These are phyloP conservation scores for Oehlia diaphana DNA, from an alignment of 192 early-diverging fungal species.

Conservation along the genomic window DNA sequence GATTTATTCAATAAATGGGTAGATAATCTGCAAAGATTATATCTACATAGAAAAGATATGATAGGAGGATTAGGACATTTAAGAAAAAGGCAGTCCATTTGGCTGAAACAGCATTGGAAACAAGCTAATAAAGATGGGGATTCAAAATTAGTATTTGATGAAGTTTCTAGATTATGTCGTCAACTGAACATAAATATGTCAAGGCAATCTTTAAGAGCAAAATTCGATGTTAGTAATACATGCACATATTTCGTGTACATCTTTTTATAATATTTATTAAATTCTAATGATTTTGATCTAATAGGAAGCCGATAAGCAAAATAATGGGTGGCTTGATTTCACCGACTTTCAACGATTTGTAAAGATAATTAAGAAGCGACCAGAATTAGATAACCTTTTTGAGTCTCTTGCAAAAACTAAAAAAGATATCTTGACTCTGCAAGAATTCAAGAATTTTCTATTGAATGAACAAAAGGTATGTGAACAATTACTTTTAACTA, in stretches of 20 bases:
- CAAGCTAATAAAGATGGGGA: slow-evolving; percentile 47
- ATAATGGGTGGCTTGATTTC: slow-evolving; percentile 51
- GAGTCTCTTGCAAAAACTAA: slow-evolving; percentile 37
- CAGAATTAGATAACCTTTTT: slow-evolving; percentile 62
- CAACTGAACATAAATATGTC: slow-evolving; percentile 69
- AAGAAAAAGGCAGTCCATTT: slow-evolving; percentile 38
- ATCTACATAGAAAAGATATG: slow-evolving; percentile 40
- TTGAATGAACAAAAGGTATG: slow-evolving; percentile 57
- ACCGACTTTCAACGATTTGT: slow-evolving; percentile 63
- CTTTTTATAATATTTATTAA: background rate
- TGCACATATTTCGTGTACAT: background rate
- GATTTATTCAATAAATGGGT: slow-evolving; percentile 43
- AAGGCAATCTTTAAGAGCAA: slow-evolving; percentile 57
- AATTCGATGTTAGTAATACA: slow-evolving; percentile 45
- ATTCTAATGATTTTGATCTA: background rate
- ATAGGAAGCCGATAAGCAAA: slow-evolving; percentile 53
- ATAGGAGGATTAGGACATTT: slow-evolving; percentile 41
- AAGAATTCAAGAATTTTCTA: slow-evolving; percentile 61
- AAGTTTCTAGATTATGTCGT: slow-evolving; percentile 41
- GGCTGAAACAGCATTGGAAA: slow-evolving; percentile 47
- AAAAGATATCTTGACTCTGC: slow-evolving; percentile 39
- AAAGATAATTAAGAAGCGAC: slow-evolving; percentile 57
- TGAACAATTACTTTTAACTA: background rate
- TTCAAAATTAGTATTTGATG: slow-evolving; percentile 44
- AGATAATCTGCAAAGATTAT: slow-evolving; percentile 40